These are phyloP conservation scores for Mycosphaerella arachidis DNA, from an alignment of 2,329 filamentous ascomycete species.

Conservation along the genomic window DNA sequence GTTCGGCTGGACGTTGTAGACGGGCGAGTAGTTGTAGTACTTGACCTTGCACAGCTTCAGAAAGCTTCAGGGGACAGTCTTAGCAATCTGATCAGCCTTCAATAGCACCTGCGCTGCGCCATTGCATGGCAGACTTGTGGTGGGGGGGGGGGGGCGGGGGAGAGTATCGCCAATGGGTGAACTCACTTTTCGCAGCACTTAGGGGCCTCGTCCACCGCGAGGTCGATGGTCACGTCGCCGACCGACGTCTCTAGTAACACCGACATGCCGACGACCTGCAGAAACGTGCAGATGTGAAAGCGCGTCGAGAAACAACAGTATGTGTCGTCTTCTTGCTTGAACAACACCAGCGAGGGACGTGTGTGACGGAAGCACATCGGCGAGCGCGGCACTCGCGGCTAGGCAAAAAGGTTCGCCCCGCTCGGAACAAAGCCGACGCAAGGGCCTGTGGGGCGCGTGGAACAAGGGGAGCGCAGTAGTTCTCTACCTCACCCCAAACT, in stretches of 20 bases:
- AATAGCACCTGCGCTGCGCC: conserved; percentile 30
- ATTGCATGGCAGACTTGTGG: conserved; percentile 11
- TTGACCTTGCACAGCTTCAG: conserved; percentile 98
- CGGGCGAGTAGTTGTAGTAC: conserved; percentile 96
- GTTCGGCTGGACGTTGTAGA: conserved; percentile 87
- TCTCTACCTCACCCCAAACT: neutral
- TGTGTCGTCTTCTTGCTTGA: neutral
- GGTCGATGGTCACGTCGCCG: conserved; percentile 91
- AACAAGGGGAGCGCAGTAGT: no score
- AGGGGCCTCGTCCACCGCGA: conserved; percentile 82
- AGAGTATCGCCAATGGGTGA: neutral
- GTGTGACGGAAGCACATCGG: no score
- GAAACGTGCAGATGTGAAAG: neutral
- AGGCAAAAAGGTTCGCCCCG: neutral
- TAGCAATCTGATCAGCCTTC: conserved; percentile 54
- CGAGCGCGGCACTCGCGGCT: no score
- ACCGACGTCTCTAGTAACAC: conserved; percentile 88
- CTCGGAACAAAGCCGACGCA: neutral
- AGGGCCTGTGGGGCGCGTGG: neutral
- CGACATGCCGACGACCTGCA: conserved; percentile 61
- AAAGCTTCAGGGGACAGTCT: conserved; percentile 63
- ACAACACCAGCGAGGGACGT: no score
- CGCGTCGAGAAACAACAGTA: neutral
- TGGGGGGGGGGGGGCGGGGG: conserved; percentile 4
- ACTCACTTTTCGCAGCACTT: conserved; percentile 92